Evolutionary conservation across 108 stramenopile species (phyloP).

Genomic region (Nitzschia palea): DNA sequence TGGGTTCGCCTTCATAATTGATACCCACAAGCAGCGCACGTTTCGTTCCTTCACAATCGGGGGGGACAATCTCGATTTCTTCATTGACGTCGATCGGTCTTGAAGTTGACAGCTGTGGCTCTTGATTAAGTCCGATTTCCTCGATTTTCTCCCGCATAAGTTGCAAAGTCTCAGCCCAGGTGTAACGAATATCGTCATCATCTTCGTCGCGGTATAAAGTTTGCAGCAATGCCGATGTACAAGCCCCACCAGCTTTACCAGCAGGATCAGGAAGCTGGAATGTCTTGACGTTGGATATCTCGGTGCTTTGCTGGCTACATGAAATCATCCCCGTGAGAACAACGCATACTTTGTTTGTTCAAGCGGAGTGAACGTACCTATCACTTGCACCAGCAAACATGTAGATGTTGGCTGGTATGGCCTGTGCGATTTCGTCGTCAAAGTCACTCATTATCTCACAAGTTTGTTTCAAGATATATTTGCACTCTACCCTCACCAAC

Average conservation of each 20-base stretch:
- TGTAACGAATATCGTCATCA: slow-evolving; percentile 30
- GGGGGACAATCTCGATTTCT: slow-evolving; percentile 39
- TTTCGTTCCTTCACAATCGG: slow-evolving; percentile 41
- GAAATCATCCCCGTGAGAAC: slow-evolving; percentile 67
- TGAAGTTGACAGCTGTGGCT: slow-evolving; percentile 54
- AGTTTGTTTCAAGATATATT: no score
- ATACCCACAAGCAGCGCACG: slow-evolving; percentile 85
- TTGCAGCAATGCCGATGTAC: slow-evolving; percentile 80
- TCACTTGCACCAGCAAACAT: slow-evolving; percentile 12
- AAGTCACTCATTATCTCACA: no score
- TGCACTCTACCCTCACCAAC: no score
- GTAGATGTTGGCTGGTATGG: slow-evolving; percentile 7
- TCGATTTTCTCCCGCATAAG: slow-evolving; percentile 33
- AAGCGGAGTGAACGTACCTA: slow-evolving; percentile 20
- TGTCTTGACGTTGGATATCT: slow-evolving; percentile 67
- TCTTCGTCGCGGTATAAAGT: slow-evolving; percentile 42
- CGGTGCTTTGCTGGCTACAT: slow-evolving; percentile 71
- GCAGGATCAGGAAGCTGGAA: slow-evolving; percentile 84
- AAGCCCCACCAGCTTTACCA: slow-evolving; percentile 81
- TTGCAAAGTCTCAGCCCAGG: slow-evolving; percentile 30
- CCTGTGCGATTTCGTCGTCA: slow-evolving; percentile 4
- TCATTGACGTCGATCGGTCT: slow-evolving; percentile 45
- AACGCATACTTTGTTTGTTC: slow-evolving; percentile 69
- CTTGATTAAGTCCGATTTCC: slow-evolving; percentile 19
- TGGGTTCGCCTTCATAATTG: slow-evolving; percentile 81